These are phyloP conservation scores for Ophiostoma perfectum DNA, from an alignment of 2,329 filamentous ascomycete genomes.

Conservation along the genomic window DNA sequence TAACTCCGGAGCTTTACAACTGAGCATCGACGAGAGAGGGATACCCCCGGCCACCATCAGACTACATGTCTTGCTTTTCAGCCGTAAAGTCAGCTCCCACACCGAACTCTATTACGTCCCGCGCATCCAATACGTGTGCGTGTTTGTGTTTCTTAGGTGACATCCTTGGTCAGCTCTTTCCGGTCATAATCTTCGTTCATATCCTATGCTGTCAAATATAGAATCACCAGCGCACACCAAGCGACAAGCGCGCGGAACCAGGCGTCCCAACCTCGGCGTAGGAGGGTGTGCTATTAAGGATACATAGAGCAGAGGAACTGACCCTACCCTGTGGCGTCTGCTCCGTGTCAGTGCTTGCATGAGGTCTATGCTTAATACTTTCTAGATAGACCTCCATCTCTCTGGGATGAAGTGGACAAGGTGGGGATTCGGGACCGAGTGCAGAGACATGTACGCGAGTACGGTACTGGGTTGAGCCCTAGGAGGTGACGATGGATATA, in stretches of 20 bases:
- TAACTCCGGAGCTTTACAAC: not conserved
- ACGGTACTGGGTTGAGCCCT: not conserved
- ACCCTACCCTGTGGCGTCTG: not conserved
- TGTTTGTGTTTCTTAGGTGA: not conserved
- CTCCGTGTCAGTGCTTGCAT: not conserved
- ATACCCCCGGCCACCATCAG: constrained; percentile 3
- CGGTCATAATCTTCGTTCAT: not conserved
- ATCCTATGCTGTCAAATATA: not conserved
- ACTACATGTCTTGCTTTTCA: constrained; percentile 8
- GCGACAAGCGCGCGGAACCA: constrained; percentile 22
- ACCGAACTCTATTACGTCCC: not conserved
- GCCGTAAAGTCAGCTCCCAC: constrained; percentile 5
- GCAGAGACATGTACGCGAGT: not conserved
- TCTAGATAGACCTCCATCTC: not conserved
- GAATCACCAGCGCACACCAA: constrained; percentile 4
- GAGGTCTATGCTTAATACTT: not conserved
- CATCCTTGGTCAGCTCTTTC: not conserved
- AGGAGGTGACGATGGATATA: not conserved
- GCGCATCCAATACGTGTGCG: not conserved
- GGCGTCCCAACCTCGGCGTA: constrained; percentile 13
- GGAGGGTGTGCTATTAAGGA: constrained; percentile 10
- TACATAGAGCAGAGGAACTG: not conserved
- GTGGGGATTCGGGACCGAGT: not conserved
- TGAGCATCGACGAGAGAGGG: not conserved
- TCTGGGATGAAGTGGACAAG: not conserved